phyloP scores from a whole-genome alignment of 1,139 yeast genomes.

The Debaryomycetaceae sp. region DNA sequence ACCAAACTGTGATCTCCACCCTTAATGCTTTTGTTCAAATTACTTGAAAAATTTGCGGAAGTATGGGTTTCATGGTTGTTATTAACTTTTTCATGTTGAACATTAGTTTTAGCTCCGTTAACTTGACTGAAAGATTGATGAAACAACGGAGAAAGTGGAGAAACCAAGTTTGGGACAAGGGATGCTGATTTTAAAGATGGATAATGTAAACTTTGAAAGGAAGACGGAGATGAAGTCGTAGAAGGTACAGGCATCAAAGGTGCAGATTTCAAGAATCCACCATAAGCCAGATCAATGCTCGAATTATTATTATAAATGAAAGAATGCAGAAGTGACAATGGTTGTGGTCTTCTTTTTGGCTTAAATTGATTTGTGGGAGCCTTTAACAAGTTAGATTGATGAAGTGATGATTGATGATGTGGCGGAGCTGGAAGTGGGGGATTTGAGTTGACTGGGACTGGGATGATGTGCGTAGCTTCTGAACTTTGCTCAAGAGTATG shows the following conservation, averaged over 20 bases:
- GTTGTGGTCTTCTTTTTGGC: constrained; percentile 44
- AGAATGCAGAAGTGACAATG: constrained; percentile 38
- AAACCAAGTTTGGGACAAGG: constrained; percentile 32
- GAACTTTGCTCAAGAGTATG: neutral
- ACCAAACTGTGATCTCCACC: neutral
- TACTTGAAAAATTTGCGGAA: neutral
- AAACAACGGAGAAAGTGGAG: constrained; percentile 42
- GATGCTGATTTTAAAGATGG: constrained; percentile 15
- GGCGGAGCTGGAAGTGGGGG: neutral
- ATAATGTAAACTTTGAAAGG: constrained; percentile 4
- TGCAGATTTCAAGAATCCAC: constrained; percentile 7
- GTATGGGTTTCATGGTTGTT: neutral
- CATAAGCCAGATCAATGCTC: constrained; percentile 10
- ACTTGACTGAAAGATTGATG: constrained; percentile 35
- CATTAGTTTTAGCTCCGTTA: neutral
- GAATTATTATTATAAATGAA: constrained; percentile 22
- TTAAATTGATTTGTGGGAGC: constrained; percentile 30
- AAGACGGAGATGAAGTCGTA: constrained; percentile 2
- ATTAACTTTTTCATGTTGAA: neutral
- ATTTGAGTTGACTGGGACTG: neutral
- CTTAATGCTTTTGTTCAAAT: neutral
- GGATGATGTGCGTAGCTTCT: neutral
- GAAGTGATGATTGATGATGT: neutral
- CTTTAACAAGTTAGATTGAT: constrained; percentile 4
- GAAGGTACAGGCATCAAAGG: constrained; percentile 5